Conservation (phyloP, 2,329 filamentous ascomycete species). For the Xylariaceae sp. region DNA sequence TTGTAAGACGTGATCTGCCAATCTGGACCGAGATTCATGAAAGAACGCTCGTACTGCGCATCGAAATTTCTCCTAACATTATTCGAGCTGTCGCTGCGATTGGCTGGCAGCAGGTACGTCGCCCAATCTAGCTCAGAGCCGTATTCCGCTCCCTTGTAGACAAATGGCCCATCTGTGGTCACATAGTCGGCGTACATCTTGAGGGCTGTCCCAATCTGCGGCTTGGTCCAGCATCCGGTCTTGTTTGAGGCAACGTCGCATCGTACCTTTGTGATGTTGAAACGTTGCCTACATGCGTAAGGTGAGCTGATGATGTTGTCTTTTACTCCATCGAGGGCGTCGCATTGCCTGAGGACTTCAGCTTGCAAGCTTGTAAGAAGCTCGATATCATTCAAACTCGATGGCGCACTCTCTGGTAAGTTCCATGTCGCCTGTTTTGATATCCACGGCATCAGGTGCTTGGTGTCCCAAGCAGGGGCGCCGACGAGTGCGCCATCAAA, state of each 20-base stretch:
- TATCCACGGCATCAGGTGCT: slow-evolving; percentile 38
- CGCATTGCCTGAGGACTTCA: slow-evolving; percentile 42
- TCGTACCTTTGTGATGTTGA: slow-evolving; percentile 31
- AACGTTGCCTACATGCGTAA: slow-evolving; percentile 30
- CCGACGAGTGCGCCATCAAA: slow-evolving; percentile 50
- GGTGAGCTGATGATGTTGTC: slow-evolving; percentile 41
- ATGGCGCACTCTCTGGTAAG: slow-evolving; percentile 35
- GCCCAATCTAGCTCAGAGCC: slow-evolving; percentile 37
- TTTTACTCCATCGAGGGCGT: slow-evolving; percentile 38
- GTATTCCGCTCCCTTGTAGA: slow-evolving; percentile 36
- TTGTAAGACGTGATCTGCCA: slow-evolving; percentile 28
- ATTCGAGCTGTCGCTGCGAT: slow-evolving; percentile 4
- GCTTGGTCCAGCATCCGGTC: slow-evolving; percentile 34
- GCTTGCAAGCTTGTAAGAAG: slow-evolving; percentile 39
- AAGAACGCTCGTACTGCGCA: slow-evolving; percentile 26
- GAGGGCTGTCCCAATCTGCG: slow-evolving; percentile 33
- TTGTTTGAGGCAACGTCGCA: slow-evolving; percentile 27
- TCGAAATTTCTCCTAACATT: slow-evolving; percentile 28
- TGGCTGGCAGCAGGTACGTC: slow-evolving; percentile 24
- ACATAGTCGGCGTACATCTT: slow-evolving; percentile 27
- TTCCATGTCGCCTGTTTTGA: slow-evolving; percentile 41
- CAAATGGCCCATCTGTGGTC: slow-evolving; percentile 25
- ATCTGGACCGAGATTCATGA: slow-evolving; percentile 22
- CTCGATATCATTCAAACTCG: slow-evolving; percentile 36
- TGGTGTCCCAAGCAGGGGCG: slow-evolving; percentile 43